These are phyloP conservation scores for Yamadazyma tumulicola DNA, from an alignment of 805 yeast species.

Conservation along the genomic window DNA sequence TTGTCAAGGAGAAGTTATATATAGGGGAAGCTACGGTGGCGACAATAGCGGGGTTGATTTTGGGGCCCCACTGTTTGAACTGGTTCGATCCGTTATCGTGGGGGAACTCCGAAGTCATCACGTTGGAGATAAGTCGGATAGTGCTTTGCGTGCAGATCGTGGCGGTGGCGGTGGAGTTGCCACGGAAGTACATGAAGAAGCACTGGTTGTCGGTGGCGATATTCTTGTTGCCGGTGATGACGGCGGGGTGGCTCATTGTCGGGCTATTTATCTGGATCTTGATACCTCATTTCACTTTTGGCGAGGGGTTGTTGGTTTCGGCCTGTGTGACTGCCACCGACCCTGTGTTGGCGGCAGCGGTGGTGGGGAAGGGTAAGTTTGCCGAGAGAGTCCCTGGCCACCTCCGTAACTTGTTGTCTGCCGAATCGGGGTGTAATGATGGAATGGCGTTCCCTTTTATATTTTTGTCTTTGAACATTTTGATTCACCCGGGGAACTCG, in stretches of 20 bases:
- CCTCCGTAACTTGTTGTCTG: constrained; percentile 74
- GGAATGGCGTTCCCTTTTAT: constrained; percentile 96
- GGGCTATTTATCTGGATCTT: constrained; percentile 77
- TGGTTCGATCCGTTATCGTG: constrained; percentile 83
- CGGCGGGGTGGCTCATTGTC: constrained; percentile 81
- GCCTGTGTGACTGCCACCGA: constrained; percentile 95
- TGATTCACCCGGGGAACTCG: constrained; percentile 62
- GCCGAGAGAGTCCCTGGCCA: constrained; percentile 94
- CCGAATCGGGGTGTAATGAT: constrained; percentile 89
- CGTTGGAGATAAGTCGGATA: constrained; percentile 78
- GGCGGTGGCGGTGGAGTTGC: constrained; percentile 92
- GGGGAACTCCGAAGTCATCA: constrained; percentile 82
- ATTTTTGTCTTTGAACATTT: constrained; percentile 61
- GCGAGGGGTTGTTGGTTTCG: constrained; percentile 68
- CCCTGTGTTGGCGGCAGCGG: constrained; percentile 93
- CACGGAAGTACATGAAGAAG: constrained; percentile 79
- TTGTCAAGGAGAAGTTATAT: constrained; percentile 78
- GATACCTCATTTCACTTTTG: constrained; percentile 68
- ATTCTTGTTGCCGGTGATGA: constrained; percentile 83
- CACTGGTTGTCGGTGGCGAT: constrained; percentile 78
- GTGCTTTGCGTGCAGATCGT: constrained; percentile 85
- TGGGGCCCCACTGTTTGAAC: constrained; percentile 81
- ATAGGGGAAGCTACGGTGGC: constrained; percentile 93
- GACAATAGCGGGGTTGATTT: constrained; percentile 75
- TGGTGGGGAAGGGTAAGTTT: constrained; percentile 90